Evolutionary conservation across 2,329 filamentous ascomycete species (phyloP), one percentile per base, ranked within the genome.

Genomic region (Tolypocladium sp.): DNA sequence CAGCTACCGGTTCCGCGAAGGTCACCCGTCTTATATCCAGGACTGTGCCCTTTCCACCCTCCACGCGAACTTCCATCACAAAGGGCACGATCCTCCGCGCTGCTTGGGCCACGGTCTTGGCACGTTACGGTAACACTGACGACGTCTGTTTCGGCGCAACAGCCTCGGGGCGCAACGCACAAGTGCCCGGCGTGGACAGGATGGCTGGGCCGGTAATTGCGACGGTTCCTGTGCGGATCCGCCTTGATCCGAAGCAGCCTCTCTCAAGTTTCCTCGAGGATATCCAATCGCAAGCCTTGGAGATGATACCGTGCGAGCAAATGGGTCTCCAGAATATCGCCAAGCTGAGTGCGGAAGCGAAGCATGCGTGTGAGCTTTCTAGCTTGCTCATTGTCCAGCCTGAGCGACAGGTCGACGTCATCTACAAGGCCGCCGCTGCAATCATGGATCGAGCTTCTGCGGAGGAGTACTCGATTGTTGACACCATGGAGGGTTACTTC

Each of bases 161-260:
- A 0, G 59, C 69, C 1, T 68, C 68, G 1, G 71, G 72, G 10
- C 67, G 71, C 0, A 63, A 68, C 8, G 64, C 67, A 4, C 61
- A 64, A 2, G 55, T 74, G 2, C 41, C 55, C 1, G 67, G 66
- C 4, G 64, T 74, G 1, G 64, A 67, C 4, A 58, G 62, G 2
- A 67, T 73, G 10, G 58, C 64, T 2, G 72, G 69, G 1, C 69
- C 71, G 5, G 67, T 68, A 0, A 69, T 74, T 33, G 65, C 67
- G 12, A 70, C 69, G 3, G 62, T 73, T 0, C 70, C 70, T 12
- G 54, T 70, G 1, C 62, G 68, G 12, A 53, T 69, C 7, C 44
- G 33, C 2, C 22, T 68, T 6, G 46, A 63, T 5, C 56, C 35
- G n/a, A 35, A 59, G 15, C 57, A 58, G 8, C 57, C 57, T 2